Conservation (phyloP, 1,284 basidiomycete species). For the Cutaneotrichosporon dermatis region DNA sequence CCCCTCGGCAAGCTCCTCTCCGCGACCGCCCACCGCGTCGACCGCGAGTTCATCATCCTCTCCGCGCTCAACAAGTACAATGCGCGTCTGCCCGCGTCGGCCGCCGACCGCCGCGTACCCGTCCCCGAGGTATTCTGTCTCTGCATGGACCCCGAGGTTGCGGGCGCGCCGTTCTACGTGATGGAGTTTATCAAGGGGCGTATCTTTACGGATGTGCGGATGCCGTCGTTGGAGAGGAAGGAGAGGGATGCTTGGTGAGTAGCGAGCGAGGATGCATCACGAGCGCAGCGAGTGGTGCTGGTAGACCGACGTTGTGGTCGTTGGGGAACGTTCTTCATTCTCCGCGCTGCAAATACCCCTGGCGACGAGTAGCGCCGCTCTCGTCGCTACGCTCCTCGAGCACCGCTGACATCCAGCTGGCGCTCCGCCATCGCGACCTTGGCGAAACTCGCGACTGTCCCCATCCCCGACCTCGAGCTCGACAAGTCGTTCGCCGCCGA, state of each 20-base stretch:
- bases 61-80: constrained; percentile 71
- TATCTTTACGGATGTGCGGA: constrained; percentile 79
- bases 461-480: constrained; percentile 66
- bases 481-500: constrained; percentile 67
- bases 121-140: constrained; percentile 79
- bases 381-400: too few relatives aligned
- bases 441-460: constrained; percentile 67
- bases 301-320: too few relatives aligned
- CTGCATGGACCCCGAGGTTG: constrained; percentile 69
- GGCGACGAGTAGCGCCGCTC: too few relatives aligned
- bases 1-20: constrained; percentile 83
- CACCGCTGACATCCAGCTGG: constrained; percentile 57
- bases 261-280: background rate
- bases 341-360: too few relatives aligned
- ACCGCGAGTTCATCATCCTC: constrained; percentile 82
- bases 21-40: constrained; percentile 86
- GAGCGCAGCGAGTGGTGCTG: too few relatives aligned
- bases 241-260: constrained; percentile 54
- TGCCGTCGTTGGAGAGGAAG: constrained; percentile 61
- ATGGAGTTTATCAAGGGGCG: constrained; percentile 92
- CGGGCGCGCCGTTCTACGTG: constrained; percentile 89
- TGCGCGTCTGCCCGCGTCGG: constrained; percentile 24
- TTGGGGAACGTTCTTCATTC: too few relatives aligned
- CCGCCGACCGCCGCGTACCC: constrained; percentile 57
- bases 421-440: constrained; percentile 69